Evolutionary conservation across 2,329 filamentous ascomycete genomes (phyloP).

Genomic region (Fusarium odoratissimum): DNA sequence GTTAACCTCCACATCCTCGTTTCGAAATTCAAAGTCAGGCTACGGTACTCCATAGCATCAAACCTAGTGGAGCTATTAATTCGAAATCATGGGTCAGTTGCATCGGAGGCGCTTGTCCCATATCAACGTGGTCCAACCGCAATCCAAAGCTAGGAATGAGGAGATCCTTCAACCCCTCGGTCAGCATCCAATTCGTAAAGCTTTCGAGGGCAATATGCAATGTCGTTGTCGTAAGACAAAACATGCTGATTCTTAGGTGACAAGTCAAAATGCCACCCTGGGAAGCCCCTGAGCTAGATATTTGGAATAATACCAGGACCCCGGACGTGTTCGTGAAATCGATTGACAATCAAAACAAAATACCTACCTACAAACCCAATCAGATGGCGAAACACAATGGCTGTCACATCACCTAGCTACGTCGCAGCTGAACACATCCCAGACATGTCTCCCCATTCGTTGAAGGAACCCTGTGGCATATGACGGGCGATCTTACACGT

Average conservation of each 20-base stretch:
- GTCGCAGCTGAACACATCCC: slow-evolving; percentile 30
- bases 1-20: slow-evolving; percentile 12
- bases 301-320: background rate
- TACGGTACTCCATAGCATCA: slow-evolving; percentile 20
- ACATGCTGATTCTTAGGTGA: background rate
- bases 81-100: slow-evolving; percentile 4
- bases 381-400: slow-evolving; percentile 9
- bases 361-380: slow-evolving; percentile 4
- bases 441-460: slow-evolving; percentile 29
- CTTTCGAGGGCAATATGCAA: background rate
- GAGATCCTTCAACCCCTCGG: slow-evolving; percentile 29
- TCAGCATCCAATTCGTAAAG: background rate
- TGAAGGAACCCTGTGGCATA: slow-evolving; percentile 22
- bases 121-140: slow-evolving; percentile 43
- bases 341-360: slow-evolving; percentile 1
- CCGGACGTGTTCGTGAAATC: background rate
- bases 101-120: slow-evolving; percentile 29
- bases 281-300: background rate
- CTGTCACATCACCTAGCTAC: slow-evolving; percentile 24
- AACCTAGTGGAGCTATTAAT: slow-evolving; percentile 20
- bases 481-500: slow-evolving; percentile 24
- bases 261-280: background rate
- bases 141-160: slow-evolving; percentile 20
- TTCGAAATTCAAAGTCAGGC: slow-evolving; percentile 18
- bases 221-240: background rate